Conservation (phyloP, 768 basidiomycete genomes). For the Paxillus rubicundulus region DNA sequence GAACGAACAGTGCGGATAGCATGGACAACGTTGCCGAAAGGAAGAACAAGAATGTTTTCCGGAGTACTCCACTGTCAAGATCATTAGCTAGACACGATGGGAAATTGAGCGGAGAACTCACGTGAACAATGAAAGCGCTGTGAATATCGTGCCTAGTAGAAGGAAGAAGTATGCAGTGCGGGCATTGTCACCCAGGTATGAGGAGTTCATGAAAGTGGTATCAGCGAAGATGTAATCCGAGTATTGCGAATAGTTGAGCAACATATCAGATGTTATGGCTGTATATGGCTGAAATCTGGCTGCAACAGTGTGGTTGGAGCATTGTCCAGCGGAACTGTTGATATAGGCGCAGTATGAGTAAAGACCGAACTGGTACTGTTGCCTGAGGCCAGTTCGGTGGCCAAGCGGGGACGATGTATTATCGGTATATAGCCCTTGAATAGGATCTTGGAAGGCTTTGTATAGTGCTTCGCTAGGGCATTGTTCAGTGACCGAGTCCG, state of each 20-base stretch:
- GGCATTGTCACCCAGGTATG: slow-evolving; percentile 60
- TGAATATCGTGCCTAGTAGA: slow-evolving; percentile 66
- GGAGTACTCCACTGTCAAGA: slow-evolving; percentile 57
- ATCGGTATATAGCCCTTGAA: slow-evolving; percentile 61
- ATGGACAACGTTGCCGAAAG: slow-evolving; percentile 62
- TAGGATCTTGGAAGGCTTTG: slow-evolving; percentile 52
- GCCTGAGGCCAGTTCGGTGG: slow-evolving; percentile 56
- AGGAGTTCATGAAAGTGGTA: slow-evolving; percentile 57
- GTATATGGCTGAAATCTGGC: slow-evolving; percentile 63
- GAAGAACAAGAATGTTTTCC: slow-evolving; percentile 64
- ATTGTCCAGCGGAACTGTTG: slow-evolving; percentile 55
- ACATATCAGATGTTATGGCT: slow-evolving; percentile 66
- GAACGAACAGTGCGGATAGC: slow-evolving; percentile 56
- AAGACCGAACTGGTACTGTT: slow-evolving; percentile 74
- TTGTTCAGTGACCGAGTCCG: not conserved
- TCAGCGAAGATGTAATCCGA: slow-evolving; percentile 51
- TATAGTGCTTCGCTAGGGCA: slow-evolving; percentile 47
- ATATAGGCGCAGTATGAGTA: slow-evolving; percentile 79
- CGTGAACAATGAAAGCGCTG: slow-evolving; percentile 65
- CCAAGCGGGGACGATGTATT: slow-evolving; percentile 64
- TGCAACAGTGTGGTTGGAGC: slow-evolving; percentile 60
- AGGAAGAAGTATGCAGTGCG: slow-evolving; percentile 75
- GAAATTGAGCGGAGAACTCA: slow-evolving; percentile 36
- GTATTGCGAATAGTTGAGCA: slow-evolving; percentile 54
- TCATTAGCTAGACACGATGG: slow-evolving; percentile 3